Base-by-base conservation (phyloP, 441 rosid genomes). In the California macrophylla region DNA sequence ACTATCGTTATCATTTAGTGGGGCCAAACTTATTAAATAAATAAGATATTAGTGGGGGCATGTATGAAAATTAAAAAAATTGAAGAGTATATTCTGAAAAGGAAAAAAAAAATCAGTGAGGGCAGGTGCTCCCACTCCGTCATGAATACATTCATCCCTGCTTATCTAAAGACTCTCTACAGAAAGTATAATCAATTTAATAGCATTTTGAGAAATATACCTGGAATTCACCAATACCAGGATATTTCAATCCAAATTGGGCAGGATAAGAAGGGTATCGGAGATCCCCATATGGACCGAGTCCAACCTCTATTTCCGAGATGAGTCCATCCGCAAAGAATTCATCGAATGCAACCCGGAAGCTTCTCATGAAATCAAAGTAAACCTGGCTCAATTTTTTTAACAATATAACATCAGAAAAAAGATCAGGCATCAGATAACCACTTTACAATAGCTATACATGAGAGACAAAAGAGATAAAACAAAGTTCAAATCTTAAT, bases 161-260 rank as follows among this genome's bases (percentile, higher is more conserved):
- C 20, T 45, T 45, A 45, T n/a, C 18, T 45, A 45, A 15, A 45
- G 20, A 4, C 20, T 45, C 4, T 45, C 20, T 20, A 6, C 54
- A 45, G 54, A 45, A 45, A n/a, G 15, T n/a, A 45, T 45, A 45
- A 45, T 45, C 18, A 12, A 1, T 40, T 40, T 40, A 58, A 67
- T n/a, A n/a, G n/a, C 30, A 72, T 66, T 36, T 60, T 15, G 56
- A 24, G 40, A 25, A 26, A 76, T n/a, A 72, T 86, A 94, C 99
- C 98, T 94, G 98, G 77, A 94, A 92, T 87, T 90, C 96, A 75
- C 99, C 99, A 78, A 92, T 84, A 42, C 98, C 98, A 69, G 99
- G 98, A 82, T 90, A 92, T 75, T 97, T 88, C 99, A 98, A 94
- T 63, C 99, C 99, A 75, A 92, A 93, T 82, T 94, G 92, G 66